These are phyloP conservation scores for Cryphonectria radicalis DNA, from an alignment of 2,329 filamentous ascomycete genomes.

Conservation along the genomic window DNA sequence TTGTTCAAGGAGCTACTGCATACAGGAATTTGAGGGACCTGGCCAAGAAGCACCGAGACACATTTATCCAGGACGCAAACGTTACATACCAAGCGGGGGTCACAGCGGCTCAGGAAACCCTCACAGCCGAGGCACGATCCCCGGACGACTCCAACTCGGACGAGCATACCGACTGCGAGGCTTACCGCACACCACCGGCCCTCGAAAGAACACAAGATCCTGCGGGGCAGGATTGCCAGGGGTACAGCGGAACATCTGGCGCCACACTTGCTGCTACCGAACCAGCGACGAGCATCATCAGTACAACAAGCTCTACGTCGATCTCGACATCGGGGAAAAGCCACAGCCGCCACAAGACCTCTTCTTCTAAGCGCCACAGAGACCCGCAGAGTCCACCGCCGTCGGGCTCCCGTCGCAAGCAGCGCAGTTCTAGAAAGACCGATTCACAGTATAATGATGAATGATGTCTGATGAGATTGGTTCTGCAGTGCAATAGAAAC, in stretches of 20 bases:
- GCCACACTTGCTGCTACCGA: neutral
- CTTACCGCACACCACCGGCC: neutral
- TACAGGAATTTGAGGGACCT: conserved; percentile 47
- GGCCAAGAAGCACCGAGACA: conserved; percentile 43
- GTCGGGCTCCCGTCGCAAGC: neutral
- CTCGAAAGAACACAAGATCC: no score
- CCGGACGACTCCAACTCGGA: neutral
- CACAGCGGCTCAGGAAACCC: neutral
- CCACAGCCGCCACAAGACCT: neutral
- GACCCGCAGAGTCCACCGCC: neutral
- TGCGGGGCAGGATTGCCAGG: no score
- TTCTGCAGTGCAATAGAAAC: no score
- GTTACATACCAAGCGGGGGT: conserved; percentile 13
- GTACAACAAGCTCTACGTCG: no score
- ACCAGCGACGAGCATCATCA: neutral
- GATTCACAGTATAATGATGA: no score
- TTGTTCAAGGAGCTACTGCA: conserved; percentile 41
- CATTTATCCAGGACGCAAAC: conserved; percentile 41
- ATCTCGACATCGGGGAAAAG: neutral
- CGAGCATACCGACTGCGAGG: neutral
- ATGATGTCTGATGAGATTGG: no score
- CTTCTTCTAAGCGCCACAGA: neutral
- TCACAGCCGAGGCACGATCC: neutral
- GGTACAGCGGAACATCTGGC: no score
- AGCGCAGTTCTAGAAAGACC: neutral